Evolutionary conservation across 2,329 filamentous ascomycete genomes (phyloP).

Genomic region (Talaromyces sp.): DNA sequence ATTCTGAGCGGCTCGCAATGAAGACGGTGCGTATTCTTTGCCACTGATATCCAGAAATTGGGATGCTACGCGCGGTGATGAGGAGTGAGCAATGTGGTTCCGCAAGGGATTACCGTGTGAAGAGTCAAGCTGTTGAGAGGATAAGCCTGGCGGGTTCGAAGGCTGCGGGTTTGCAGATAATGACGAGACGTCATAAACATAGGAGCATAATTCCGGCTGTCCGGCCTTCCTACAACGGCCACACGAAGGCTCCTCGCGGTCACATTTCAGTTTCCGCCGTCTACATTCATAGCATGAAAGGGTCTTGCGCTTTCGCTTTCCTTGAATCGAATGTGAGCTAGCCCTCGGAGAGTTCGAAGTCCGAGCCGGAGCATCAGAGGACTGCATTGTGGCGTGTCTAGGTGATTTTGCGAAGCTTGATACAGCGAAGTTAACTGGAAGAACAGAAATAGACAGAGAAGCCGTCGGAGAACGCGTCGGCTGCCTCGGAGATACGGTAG

Average conservation of each 20-base stretch:
- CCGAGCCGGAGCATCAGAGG: not conserved
- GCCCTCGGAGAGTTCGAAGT: slow-evolving; percentile 8
- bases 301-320: slow-evolving; percentile 16
- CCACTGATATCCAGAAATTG: slow-evolving; percentile 11
- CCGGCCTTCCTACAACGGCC: slow-evolving; percentile 20
- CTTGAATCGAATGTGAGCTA: not conserved
- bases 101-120: not conserved
- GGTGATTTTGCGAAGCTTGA: not conserved
- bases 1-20: slow-evolving; percentile 2
- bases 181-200: slow-evolving; percentile 7
- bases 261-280: slow-evolving; percentile 19
- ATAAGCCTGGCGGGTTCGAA: not conserved
- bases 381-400: not conserved
- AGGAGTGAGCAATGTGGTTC: not conserved
- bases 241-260: slow-evolving; percentile 22
- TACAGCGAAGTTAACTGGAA: not conserved
- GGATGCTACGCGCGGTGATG: not conserved
- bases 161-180: not conserved
- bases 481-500: not conserved
- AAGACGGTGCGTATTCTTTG: not conserved
- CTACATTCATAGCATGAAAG: slow-evolving; percentile 18
- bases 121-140: not conserved
- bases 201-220: slow-evolving; percentile 16
- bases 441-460: not conserved
- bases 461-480: not conserved